Base-by-base conservation (phyloP, 192 early-diverging fungal genomes). In the Backusella tuberculispora region DNA sequence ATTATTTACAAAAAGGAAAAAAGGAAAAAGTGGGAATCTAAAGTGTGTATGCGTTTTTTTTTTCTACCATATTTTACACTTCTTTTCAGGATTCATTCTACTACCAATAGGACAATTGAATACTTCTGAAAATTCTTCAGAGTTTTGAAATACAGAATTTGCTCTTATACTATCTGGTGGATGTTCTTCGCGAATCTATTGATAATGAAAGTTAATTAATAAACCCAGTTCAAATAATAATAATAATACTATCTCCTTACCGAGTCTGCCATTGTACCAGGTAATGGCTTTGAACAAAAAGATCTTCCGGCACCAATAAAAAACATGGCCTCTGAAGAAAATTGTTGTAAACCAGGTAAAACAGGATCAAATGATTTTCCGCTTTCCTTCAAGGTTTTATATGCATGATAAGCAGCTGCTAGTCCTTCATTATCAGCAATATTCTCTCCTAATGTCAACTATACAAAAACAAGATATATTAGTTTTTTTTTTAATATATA, bases 341-440 rank as follows among this genome's bases (percentile, higher is more conserved):
- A 81, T 9, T 84, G 64, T 0, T 82, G 79, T 38, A 88, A 73
- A 6, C 89, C 90, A 6, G 85, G 73, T 15, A 87, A 72, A 17
- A 78, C 37, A 69, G 68, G 68, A 45, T 69, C 44, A 8, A 29
- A 47, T 45, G 42, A 43, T 15, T 69, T 69, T 24, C 78, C 79
- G 12, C 43, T 83, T 10, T 74, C 77, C 12, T 82, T 79, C 47
- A 80, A 80, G 3, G 66, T 14, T 50, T 53, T 72, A 85, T 81
- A 92, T n/a, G 83, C 87, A 70, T 81, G 71, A 24, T 66, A 85
- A 13, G 89, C 75, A 10, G 77, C 78, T 46, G 79, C 72, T 19
- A 91, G 24, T 4, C 92, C 92, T 73, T 90, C 92, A 71, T 91
- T 91, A 69, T 93, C 92, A 6, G 92, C 88, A 21, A 93, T 70